Base-by-base conservation (phyloP, 495 filamentous ascomycete species). In the Neurospora tetraspora region DNA sequence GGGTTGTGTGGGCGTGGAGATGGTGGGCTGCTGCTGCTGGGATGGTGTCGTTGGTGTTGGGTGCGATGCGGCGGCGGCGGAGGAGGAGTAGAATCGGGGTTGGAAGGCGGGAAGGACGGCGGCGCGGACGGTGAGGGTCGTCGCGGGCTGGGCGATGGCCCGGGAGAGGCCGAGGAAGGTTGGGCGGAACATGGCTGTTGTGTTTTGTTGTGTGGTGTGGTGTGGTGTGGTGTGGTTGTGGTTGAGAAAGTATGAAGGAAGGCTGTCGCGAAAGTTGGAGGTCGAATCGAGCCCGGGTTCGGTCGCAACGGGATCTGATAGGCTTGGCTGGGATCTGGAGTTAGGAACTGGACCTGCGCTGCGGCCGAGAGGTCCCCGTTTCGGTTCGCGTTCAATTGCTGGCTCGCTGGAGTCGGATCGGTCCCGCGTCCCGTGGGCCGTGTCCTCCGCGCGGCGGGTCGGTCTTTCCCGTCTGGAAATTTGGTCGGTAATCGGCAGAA, bases 401-500 rank as follows among this genome's bases (percentile, higher is more conserved):
- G 42, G 42, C 42, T 45, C 18, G 42, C 42, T 45, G 42, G 42
- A 45, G 18, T 45, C 42, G 53, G 14, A 31, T 31, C 53, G 27
- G 23, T 61, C 53, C 53, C 53, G 53, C 53, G 53, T 34, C 23
- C 53, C 53, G 27, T 61, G 53, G 53, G 53, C 53, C 53, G 53
- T 61, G 47, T 61, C 23, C 47, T 61, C 47, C 23, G 47, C 9
- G 27, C 53, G 14, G 53, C 53, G 27, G 53, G 53, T 61, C 53
- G 12, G 53, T 31, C 38, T 16, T 45, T 27, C 27, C 27, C 74
- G 37, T 31, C 65, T 38, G 34, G 45, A 77, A 75, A 75, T 74
- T 71, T 36, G 53, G 36, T 69, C 72, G 75, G 75, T 20, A 9
- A 4, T 37, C 72, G 75, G 77, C 71, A 53, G 75, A 78, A 77